Percentiles rank a stretch among this genome's conserved stretches.
Evolutionary conservation across 129 eudicot species (phyloP).

Genomic region (Tanacetum coccineum): DNA sequence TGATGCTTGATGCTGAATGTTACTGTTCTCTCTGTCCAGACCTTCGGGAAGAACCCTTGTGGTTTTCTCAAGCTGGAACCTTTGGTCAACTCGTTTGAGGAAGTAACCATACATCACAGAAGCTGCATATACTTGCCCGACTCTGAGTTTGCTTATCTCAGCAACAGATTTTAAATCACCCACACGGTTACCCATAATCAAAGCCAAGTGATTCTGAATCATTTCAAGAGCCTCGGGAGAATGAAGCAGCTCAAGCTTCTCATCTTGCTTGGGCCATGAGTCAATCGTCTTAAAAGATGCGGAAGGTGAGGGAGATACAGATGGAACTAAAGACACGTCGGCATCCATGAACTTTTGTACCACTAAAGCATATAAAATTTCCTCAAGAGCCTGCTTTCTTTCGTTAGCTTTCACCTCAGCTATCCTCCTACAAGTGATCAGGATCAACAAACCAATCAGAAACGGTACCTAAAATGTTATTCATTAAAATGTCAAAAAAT

Average conservation of each 20-base stretch:
- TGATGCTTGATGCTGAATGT: slow-evolving; percentile 27
- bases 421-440: slow-evolving; percentile 60
- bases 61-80: slow-evolving; percentile 82
- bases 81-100: slow-evolving; percentile 76
- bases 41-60: slow-evolving; percentile 69
- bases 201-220: slow-evolving; percentile 75
- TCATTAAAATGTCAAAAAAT: background rate
- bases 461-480: no score
- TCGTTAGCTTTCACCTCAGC: slow-evolving; percentile 97
- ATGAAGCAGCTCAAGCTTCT: slow-evolving; percentile 63
- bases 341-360: slow-evolving; percentile 97
- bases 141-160: slow-evolving; percentile 73
- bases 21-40: slow-evolving; percentile 26
- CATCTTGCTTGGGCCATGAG: slow-evolving; percentile 62
- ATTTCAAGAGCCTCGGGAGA: slow-evolving; percentile 86
- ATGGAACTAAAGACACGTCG: slow-evolving; percentile 61
- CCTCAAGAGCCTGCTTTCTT: slow-evolving; percentile 72
- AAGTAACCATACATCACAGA: slow-evolving; percentile 87
- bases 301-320: slow-evolving; percentile 54
- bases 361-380: slow-evolving; percentile 80
- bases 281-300: slow-evolving; percentile 49
- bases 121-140: slow-evolving; percentile 89
- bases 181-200: slow-evolving; percentile 62
- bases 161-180: slow-evolving; percentile 55
- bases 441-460: slow-evolving; percentile 9